Evolutionary conservation across 768 basidiomycete genomes (phyloP), one percentile per base, ranked within the genome.

Genomic region (Collybia nuda): DNA sequence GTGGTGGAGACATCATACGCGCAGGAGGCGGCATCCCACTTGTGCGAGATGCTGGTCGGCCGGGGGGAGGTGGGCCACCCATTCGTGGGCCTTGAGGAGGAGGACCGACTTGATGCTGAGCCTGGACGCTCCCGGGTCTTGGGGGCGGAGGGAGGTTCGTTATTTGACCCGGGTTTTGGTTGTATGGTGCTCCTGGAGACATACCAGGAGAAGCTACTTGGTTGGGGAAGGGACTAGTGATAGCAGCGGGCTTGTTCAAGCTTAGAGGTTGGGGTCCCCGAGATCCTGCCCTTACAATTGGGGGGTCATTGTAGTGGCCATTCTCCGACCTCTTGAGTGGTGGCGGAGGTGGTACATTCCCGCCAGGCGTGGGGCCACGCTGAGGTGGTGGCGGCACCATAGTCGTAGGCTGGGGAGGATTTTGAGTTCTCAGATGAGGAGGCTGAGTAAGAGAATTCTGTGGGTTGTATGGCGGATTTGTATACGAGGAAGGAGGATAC

Each of bases 301-400:
- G 93, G 0, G 93, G 84, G 67, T 98, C 95, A 59, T 98, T 98
- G 93, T 94, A 98, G 0, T 93, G 93, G 14, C 86, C 81, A 23
- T 85, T 84, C 44, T 87, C 88, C 23, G 73, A 71, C 38, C 84
- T 81, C 24, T 38, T 36, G 37, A 84, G 84, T 3, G 84, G 80
- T 1, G 81, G 76, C 42, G 72, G 68, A 40, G 77, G 72, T 1
- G 60, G 50, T 2, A 54, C 64, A 7, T 48, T 56, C 21, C 50
- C 53, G 8, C 60, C 55, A 23, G 65, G 60, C 0, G 65, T 61
- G 38, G 64, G 66, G 24, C 68, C 65, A 2, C 60, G 58, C 3
- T 64, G 69, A 36, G 67, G 68, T n/a, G 72, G 79, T 38, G 81
- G 76, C 2, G 77, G 77, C 8, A 78, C 78, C 35, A 63, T 50